Conservation (phyloP, 148 eudicot species). For the Spergularia marina region DNA sequence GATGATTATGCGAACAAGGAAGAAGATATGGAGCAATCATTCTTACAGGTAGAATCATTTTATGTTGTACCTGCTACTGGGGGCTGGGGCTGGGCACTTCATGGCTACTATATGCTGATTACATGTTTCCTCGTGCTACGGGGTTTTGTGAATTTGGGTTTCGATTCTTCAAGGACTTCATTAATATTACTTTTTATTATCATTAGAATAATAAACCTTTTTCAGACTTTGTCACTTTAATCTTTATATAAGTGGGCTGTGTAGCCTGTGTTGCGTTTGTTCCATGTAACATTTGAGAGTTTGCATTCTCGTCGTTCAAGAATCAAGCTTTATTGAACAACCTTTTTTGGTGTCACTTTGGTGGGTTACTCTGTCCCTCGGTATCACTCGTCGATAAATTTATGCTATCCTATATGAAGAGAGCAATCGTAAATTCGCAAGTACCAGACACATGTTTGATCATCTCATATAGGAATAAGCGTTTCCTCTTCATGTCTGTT, state of each 20-base stretch:
- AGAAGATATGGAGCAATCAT: constrained; percentile 73
- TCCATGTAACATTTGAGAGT: not conserved
- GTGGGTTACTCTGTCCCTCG: not conserved
- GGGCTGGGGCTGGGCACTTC: not conserved
- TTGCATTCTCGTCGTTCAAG: not conserved
- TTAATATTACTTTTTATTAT: too few species aligned
- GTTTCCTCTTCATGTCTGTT: not conserved
- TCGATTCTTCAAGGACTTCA: not conserved
- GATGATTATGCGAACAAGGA: constrained; percentile 88
- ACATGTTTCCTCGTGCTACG: constrained; percentile 1
- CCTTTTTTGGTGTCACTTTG: not conserved
- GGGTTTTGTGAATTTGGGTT: not conserved
- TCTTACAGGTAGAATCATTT: constrained; percentile 46
- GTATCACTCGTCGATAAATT: too few species aligned
- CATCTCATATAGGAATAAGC: constrained; percentile 5
- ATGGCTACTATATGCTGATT: constrained; percentile 1
- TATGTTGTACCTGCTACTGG: not conserved
- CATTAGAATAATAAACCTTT: too few species aligned
- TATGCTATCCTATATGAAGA: not conserved
- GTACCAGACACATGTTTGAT: not conserved
- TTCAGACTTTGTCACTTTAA: not conserved
- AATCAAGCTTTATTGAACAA: not conserved
- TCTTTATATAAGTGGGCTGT: not conserved
- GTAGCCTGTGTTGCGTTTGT: not conserved
- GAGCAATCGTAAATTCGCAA: not conserved